Conservation (phyloP, 768 basidiomycete genomes). For the Leccinellum luteum region DNA sequence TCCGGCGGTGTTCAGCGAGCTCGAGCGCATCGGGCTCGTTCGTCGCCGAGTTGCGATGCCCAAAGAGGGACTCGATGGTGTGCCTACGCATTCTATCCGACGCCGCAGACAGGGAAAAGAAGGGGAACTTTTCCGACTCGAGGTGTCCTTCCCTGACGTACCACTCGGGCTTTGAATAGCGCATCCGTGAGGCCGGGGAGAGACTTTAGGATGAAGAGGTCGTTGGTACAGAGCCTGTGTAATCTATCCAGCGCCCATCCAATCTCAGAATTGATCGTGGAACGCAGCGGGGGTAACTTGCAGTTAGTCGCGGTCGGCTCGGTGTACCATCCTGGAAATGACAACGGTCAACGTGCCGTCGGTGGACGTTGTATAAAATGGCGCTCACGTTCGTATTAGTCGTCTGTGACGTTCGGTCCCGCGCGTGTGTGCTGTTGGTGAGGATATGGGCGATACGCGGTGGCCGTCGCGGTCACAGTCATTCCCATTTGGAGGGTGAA, state of each 20-base stretch:
- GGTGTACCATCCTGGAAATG: slow-evolving; percentile 74
- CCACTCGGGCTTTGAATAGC: slow-evolving; percentile 83
- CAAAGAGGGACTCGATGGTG: slow-evolving; percentile 81
- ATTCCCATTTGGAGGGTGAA: slow-evolving; percentile 14
- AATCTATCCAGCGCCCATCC: slow-evolving; percentile 92
- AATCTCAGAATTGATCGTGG: slow-evolving; percentile 77
- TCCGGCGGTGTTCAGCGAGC: too few species aligned
- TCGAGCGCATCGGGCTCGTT: slow-evolving; percentile 66
- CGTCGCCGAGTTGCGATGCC: slow-evolving; percentile 83
- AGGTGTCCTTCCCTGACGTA: slow-evolving; percentile 62
- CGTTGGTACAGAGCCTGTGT: slow-evolving; percentile 74
- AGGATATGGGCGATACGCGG: slow-evolving; percentile 26
- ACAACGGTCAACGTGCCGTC: slow-evolving; percentile 4
- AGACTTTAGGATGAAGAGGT: slow-evolving; percentile 66
- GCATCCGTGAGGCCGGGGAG: slow-evolving; percentile 82
- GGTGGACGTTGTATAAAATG: background rate
- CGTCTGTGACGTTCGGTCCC: slow-evolving; percentile 57
- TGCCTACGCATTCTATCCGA: slow-evolving; percentile 58
- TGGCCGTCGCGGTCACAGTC: slow-evolving; percentile 11
- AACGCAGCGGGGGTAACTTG: slow-evolving; percentile 86
- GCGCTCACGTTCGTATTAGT: slow-evolving; percentile 71
- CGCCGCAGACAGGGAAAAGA: slow-evolving; percentile 60
- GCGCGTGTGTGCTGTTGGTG: slow-evolving; percentile 18
- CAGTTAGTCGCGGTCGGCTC: slow-evolving; percentile 76
- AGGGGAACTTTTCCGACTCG: slow-evolving; percentile 37